Evolutionary conservation across 1,139 yeast genomes (phyloP), one percentile per base, ranked within the genome.

Genomic region (Barnettozyma hawaiiensis): DNA sequence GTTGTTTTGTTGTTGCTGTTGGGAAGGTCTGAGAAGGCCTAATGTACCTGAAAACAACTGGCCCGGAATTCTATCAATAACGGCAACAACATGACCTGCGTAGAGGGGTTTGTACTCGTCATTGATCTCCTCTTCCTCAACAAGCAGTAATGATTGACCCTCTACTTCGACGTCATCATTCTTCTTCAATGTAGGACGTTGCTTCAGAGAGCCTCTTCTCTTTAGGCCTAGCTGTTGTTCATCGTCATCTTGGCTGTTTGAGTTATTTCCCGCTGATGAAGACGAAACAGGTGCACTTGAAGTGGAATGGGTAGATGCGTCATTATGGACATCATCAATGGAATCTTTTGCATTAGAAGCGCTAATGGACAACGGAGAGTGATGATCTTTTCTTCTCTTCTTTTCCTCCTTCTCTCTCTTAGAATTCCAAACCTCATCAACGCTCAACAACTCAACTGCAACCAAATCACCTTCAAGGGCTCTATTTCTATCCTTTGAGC

Each of bases 41-140:
- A 92, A 71, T 19, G 97, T 89, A 51, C 98, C 97, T 22, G 92
- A 78, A 61, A 92, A 92, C 50, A 90, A 72, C 64, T 92, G 98
- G 16, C 97, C 97, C 0, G 97, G 96, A 47, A 92, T 89, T 62
- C 98, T 83, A 62, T 92, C 98, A 54, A 92, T 85, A 19, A 92
- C 96, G 1, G 98, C 98, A 48, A 92, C 97, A 46, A 92, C 96
- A 60, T 92, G 98, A 29, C 98, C 98, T 3, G 98, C 97, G 59
- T 92, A 92, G 44, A 92, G 71, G 9, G 98, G 98, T 62, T 86
- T 90, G 52, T 81, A 78, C 39, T 86, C 96, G 61, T 92, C 97
- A 59, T 84, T 87, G 52, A 89, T 84, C 62, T 90, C 97, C 59
- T 92, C 97, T 62, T 92, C 98, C 65, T 92, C 98, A 16, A 85